phyloP scores from a whole-genome alignment of 2,329 filamentous ascomycete species.

The Bipolaris gigantea region DNA sequence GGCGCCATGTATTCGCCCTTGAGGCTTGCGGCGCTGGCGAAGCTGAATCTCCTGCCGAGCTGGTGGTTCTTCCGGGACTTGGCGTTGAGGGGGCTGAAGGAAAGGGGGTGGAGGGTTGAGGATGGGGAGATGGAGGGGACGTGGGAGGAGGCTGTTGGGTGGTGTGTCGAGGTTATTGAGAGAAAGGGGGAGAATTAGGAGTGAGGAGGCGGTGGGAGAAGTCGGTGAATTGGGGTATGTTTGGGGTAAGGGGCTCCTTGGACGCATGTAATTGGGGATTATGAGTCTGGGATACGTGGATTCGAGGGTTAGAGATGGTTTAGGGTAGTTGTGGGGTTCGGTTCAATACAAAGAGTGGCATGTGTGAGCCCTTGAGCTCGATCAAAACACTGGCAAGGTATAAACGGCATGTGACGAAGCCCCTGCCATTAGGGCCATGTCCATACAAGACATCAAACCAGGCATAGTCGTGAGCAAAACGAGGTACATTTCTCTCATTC shows the following conservation, averaged over 20 bases:
- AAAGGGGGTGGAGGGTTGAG: not conserved
- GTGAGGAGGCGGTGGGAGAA: not conserved
- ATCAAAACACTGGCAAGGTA: not conserved
- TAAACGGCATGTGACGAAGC: not conserved
- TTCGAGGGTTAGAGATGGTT: too few relatives aligned
- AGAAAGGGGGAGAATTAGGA: not conserved
- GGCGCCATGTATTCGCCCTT: slow-evolving; percentile 10
- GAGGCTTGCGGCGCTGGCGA: slow-evolving; percentile 22
- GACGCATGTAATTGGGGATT: too few relatives aligned
- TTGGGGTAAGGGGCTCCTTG: too few relatives aligned
- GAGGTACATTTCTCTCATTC: not conserved
- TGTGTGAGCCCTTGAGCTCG: not conserved
- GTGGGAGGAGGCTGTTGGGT: slow-evolving; percentile 2
- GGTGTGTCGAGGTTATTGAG: not conserved
- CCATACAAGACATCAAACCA: not conserved
- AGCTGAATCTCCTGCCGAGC: slow-evolving; percentile 22
- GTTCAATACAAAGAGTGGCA: not conserved
- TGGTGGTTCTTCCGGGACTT: slow-evolving; percentile 25
- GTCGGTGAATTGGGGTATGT: not conserved
- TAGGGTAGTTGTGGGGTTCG: not conserved
- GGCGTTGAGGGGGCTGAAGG: not conserved
- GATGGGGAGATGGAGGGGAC: slow-evolving; percentile 13
- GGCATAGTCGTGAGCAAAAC: not conserved
- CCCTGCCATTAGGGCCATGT: not conserved
- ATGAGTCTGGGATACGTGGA: not conserved